Base-by-base conservation (phyloP, 129 eudicot species). In the sunflower (Helianthus annuus) region DNA sequence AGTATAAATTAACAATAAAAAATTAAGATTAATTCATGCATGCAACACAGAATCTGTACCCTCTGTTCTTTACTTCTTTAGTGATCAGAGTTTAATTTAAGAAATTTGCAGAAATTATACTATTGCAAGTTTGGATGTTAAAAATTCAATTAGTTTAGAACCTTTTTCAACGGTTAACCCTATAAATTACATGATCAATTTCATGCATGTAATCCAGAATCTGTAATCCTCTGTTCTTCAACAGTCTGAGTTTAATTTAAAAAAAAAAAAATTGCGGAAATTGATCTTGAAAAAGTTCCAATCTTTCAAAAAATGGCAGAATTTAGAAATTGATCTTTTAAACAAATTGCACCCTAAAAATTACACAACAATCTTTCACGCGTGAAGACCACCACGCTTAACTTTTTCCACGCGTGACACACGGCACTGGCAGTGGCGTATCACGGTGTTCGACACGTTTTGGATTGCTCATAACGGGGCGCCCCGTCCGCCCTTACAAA, bases 131-230 rank as follows among this genome's bases (percentile, higher is more conserved):
- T 15, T 32, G 2, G 15, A 66, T 49, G 62, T 63, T 63, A 34
- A 14, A 0, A 19, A 48, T 70, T 71, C n/a, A 24, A 48, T 49
- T 27, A 51, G 2, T 15, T 67, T 1, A 10, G 62, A n/a, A 45
- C 34, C 17, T 10, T 57, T 69, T 36, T 11, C 8, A 14, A n/a
- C n/a, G n/a, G n/a, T n/a, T n/a, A n/a, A n/a, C n/a, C 27, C n/a
- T 1, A 10, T 36, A 48, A 48, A 3, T 0, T 12, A 2, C 16
- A 58, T 16, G 39, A 76, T 67, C 68, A 67, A 2, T 54, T 39
- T 36, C 82, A 64, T 71, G 82, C 82, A 78, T 64, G 72, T 68
- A 48, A 19, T 12, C 34, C 66, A 61, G 59, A 70, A 44, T 62
- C 15, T 51, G 48, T 16, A 16, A 16, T 40, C 7, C 55, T 45